Percentiles rank a stretch among this genome's conserved stretches.
These are phyloP conservation scores for Fusarium proliferatum DNA, from an alignment of 2,329 filamentous ascomycete genomes.

Conservation along the genomic window DNA sequence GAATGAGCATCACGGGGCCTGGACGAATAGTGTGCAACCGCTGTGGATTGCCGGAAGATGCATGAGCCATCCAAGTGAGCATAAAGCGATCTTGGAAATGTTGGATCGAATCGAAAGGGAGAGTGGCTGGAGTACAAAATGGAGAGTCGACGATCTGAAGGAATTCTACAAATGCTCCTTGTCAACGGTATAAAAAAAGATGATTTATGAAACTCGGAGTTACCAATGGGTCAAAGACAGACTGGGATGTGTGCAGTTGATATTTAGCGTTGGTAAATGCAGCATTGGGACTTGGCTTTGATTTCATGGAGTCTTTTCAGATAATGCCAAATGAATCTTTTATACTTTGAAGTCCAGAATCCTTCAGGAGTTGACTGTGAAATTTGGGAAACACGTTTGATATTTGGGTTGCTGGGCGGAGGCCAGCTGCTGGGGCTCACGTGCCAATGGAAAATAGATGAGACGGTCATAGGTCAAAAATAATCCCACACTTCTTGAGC, in stretches of 20 bases:
- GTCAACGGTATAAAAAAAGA: constrained; percentile 3
- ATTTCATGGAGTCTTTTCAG: no score
- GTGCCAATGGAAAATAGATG: constrained; percentile 7
- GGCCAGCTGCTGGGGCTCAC: constrained; percentile 9
- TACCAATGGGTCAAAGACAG: background rate
- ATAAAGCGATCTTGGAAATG: constrained; percentile 57
- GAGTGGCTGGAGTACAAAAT: constrained; percentile 64
- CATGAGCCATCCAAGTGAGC: constrained; percentile 60
- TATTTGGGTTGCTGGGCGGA: background rate
- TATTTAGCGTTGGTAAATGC: background rate
- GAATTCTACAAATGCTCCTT: constrained; percentile 52
- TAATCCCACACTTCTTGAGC: background rate
- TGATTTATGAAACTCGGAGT: background rate
- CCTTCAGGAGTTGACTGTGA: background rate
- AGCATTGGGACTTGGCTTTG: background rate
- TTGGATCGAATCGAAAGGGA: constrained; percentile 62
- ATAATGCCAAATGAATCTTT: background rate
- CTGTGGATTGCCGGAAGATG: constrained; percentile 64
- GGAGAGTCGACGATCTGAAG: constrained; percentile 63
- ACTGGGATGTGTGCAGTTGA: background rate
- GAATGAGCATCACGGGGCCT: constrained; percentile 63
- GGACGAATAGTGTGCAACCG: constrained; percentile 66
- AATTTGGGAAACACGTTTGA: background rate
- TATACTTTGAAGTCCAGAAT: rapidly evolving
- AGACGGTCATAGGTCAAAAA: constrained; percentile 7